A percentile compares a stretch with the other conserved stretches of the same genome.
phyloP scores from a whole-genome alignment of 305 asterid species.

The Withania somnifera region DNA sequence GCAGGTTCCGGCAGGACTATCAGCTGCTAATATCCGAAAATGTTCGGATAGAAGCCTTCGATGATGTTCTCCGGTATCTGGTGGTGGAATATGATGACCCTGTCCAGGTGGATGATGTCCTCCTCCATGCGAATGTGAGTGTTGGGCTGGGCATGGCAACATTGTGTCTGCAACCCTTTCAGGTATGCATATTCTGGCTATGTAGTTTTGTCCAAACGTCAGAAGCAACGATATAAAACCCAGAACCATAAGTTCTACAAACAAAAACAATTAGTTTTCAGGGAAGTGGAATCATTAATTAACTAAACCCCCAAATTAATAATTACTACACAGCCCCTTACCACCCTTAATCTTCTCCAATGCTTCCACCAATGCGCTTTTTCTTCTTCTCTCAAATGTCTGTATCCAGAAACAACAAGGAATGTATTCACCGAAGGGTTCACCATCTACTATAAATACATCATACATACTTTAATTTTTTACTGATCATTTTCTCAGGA shows the following conservation, averaged over 20 bases:
- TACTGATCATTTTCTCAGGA: not conserved
- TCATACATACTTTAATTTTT: not conserved
- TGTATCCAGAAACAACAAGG: slow-evolving; percentile 10
- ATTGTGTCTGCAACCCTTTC: slow-evolving; percentile 36
- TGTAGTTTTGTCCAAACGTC: slow-evolving; percentile 54
- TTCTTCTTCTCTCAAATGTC: slow-evolving; percentile 57
- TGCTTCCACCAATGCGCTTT: slow-evolving; percentile 70
- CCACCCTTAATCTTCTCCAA: slow-evolving; percentile 93
- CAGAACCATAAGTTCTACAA: slow-evolving; percentile 70
- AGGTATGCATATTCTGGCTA: slow-evolving; percentile 43
- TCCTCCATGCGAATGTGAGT: not conserved
- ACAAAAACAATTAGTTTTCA: not conserved
- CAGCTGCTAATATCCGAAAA: slow-evolving; percentile 43
- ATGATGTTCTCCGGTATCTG: slow-evolving; percentile 17
- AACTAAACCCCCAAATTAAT: not conserved
- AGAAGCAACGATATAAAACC: slow-evolving; percentile 64
- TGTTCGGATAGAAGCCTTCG: slow-evolving; percentile 62
- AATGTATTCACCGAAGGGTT: not conserved
- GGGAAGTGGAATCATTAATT: not conserved
- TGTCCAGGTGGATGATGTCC: not conserved
- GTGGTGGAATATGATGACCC: not conserved
- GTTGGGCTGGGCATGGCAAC: slow-evolving; percentile 40
- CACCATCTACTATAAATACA: not conserved
- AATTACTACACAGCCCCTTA: slow-evolving; percentile 8
- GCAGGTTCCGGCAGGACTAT: slow-evolving; percentile 33